Evolutionary conservation across 139 green algal species (phyloP), one percentile per base, ranked within the genome.

Genomic region (Tetradesmus lagerheimii): DNA sequence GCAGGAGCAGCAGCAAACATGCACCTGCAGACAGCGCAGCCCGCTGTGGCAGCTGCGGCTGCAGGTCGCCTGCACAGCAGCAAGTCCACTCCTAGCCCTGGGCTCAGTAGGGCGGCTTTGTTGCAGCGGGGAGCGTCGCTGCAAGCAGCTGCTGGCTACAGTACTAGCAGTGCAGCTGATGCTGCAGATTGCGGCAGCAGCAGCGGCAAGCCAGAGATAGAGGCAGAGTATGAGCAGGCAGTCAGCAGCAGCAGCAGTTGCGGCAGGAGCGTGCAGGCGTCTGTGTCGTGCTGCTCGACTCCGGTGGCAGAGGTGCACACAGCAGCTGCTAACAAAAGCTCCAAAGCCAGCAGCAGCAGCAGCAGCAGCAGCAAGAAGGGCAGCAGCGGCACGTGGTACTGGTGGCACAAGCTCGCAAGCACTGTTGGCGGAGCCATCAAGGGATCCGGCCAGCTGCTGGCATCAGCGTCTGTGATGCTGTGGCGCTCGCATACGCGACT

Each of bases 1-100:
- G 75, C 78, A 27, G 80, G 64, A 16, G 88, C 87, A 31, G 85
- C 71, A 29, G 83, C 83, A 4, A 88, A 88, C 29, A 31, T 84
- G 71, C 71, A 89, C 35, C 71, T 89, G 43, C 45, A 83, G 71
- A 8, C 84, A 25, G 14, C 31, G 84, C 66, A n/a, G 62, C 31
- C 38, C 8, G 9, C 80, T 45, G 80, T 23, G 37, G 3, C 80
- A 15, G 29, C 47, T 62, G 47, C 80, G 23, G 80, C 57, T 74
- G 15, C 80, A 15, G 29, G 18, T 6, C 43, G 80, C n/a, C 47
- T 86, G 80, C 80, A 86, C 47, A 47, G 80, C 43, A 86, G 45
- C 80, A 45, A 23, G 45, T 74, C 76, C 4, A 27, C 37, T 31
- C 76, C 76, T 39, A 78, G 67, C 67, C n/a, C 67, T 39, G 78